Base-by-base conservation (phyloP, 192 early-diverging fungal genomes). In the Podila clonocystis region DNA sequence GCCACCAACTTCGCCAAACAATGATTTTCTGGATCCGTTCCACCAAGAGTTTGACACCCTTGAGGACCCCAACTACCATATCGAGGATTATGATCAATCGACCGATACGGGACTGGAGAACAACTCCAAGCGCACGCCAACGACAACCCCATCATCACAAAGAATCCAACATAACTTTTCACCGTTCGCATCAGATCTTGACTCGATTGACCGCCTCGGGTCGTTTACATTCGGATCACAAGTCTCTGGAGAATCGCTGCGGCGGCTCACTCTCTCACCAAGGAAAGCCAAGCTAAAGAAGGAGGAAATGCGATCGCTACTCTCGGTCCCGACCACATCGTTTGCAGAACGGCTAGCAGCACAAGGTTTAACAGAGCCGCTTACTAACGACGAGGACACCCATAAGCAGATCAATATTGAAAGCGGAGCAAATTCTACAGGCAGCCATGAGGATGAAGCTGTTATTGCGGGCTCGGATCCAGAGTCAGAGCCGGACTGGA, bases 401-500 rank as follows among this genome's bases (percentile, higher is more conserved):
- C 49, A 33, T 20, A 33, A 59, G 15, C 33, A 33, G 30, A 68
- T 9, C 49, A 24, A 20, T 15, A 20, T 19, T 5, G 33, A 48
- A 11, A 36, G 62, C 63, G 69, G 36, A 34, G 9, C 55, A 6
- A 31, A 20, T 12, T 33, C 17, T 45, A 28, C 55, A 9, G 22
- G 12, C 12, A 0, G 7, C 5, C 3, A 22, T 22, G 58, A 19
- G 13, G 66, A 58, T 5, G 29, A 50, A n/a, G 19, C 19, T 15
- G 26, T 60, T 7, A 70, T 73, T 4, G 61, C 68, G 11, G 77
- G 77, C 2, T 80, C 77, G 29, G 77, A 80, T 45, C 36, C 70
- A 1, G 77, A 22, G 17, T 80, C 70, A 50, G 77, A 80, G 28
- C 62, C 71, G 4, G 77, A 80, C 17, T 80, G 77, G 77, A 65